Evolutionary conservation across 2,329 filamentous ascomycete genomes (phyloP).

Genomic region (Canariomyces notabilis): DNA sequence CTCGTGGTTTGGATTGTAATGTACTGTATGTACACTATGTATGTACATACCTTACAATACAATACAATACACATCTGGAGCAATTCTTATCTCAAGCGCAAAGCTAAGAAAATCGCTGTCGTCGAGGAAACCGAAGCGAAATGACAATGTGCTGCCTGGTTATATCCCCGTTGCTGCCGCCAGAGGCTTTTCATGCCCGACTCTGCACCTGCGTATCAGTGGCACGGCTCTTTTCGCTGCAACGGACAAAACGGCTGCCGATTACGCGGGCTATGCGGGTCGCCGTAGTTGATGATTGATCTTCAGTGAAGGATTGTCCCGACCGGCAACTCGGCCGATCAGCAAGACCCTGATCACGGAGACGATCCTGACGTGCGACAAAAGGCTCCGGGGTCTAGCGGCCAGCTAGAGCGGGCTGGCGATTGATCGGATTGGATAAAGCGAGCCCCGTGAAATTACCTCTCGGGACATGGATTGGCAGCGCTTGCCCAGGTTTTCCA

Average conservation of each 20-base stretch:
- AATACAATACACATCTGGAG: too few species aligned
- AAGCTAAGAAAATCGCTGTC: neutral
- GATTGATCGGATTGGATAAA: neutral
- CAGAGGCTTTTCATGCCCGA: conserved; percentile 5
- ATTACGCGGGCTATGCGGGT: conserved; percentile 3
- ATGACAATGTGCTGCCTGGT: conserved; percentile 4
- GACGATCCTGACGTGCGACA: conserved; percentile 14
- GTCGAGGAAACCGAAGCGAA: conserved; percentile 11
- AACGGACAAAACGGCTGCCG: neutral
- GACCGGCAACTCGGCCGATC: conserved; percentile 13
- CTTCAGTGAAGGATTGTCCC: conserved; percentile 13
- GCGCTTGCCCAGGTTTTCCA: conserved; percentile 15
- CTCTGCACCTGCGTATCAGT: conserved; percentile 4
- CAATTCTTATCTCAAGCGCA: too few species aligned
- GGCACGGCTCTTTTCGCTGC: conserved; percentile 4
- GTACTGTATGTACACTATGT: too few species aligned
- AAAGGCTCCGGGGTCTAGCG: neutral
- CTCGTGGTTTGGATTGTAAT: too few species aligned
- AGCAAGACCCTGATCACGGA: conserved; percentile 7
- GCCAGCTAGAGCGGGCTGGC: conserved; percentile 7
- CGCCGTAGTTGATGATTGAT: conserved; percentile 15
- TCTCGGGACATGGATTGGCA: conserved; percentile 2
- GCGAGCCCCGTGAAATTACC: conserved; percentile 15
- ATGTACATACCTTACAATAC: too few species aligned
- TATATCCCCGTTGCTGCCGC: neutral